phyloP scores from a whole-genome alignment of 805 yeast species.

The Candida golubevii region DNA sequence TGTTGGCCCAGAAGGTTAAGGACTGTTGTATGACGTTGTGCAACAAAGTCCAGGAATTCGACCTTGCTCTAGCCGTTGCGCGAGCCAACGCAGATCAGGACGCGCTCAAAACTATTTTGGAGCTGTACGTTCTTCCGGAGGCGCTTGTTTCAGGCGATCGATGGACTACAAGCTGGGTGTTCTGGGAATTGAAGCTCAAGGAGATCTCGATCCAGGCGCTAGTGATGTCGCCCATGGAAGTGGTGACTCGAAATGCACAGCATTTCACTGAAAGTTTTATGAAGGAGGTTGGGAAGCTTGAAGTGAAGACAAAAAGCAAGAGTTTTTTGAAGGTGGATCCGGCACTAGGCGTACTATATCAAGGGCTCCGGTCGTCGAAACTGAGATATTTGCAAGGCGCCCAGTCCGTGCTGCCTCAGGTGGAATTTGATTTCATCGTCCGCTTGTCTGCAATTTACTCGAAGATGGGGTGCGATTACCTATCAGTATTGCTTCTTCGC shows the following conservation, averaged over 20 bases:
- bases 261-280: conserved; percentile 22
- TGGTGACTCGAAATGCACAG: conserved; percentile 20
- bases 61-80: conserved; percentile 77
- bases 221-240: conserved; percentile 48
- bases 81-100: conserved; percentile 51
- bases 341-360: conserved; percentile 63
- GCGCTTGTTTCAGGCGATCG: conserved; percentile 64
- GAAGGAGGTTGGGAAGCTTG: conserved; percentile 11
- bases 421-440: conserved; percentile 59
- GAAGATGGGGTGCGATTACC: conserved; percentile 88
- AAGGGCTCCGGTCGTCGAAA: conserved; percentile 52
- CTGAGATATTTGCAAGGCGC: conserved; percentile 49
- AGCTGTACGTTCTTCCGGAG: conserved; percentile 46
- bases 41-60: conserved; percentile 60
- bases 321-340: conserved; percentile 75
- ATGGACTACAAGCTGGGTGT: conserved; percentile 80
- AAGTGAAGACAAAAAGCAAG: conserved; percentile 18
- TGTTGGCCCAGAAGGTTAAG: conserved; percentile 67
- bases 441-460: conserved; percentile 65
- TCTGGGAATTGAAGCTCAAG: conserved; percentile 51
- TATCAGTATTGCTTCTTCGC: conserved; percentile 57
- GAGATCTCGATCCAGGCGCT: conserved; percentile 58
- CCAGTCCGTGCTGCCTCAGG: conserved; percentile 34
- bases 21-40: conserved; percentile 77
- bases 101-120: conserved; percentile 43